Evolutionary conservation across 2,329 filamentous ascomycete species (phyloP).

Genomic region (Cyanodermella asteris): DNA sequence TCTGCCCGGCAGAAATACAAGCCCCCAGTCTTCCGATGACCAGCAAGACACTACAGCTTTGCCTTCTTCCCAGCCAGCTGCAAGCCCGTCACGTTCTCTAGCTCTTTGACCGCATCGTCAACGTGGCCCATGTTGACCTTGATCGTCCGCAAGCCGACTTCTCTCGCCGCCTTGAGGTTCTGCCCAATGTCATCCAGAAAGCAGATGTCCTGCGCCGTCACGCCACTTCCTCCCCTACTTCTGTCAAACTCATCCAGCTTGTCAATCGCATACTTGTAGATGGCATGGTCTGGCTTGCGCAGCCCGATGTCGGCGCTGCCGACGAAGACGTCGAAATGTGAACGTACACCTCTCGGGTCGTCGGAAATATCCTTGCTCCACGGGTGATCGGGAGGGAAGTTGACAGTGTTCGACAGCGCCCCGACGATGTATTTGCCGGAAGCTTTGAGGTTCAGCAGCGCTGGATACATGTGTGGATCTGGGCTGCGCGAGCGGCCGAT

Average conservation of each 20-base stretch:
- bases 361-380: conserved; percentile 26
- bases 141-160: conserved; percentile 56
- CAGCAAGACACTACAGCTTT: too few species aligned
- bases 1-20: too few species aligned
- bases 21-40: too few species aligned
- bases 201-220: conserved; percentile 46
- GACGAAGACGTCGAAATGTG: conserved; percentile 68
- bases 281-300: conserved; percentile 63
- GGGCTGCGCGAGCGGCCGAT: conserved; percentile 49
- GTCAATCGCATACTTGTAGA: conserved; percentile 54
- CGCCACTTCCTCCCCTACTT: conserved; percentile 30
- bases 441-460: conserved; percentile 44
- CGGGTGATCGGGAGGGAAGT: conserved; percentile 55
- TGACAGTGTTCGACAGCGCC: conserved; percentile 74
- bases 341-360: conserved; percentile 34
- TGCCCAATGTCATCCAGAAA: conserved; percentile 91
- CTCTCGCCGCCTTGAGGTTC: conserved; percentile 63
- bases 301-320: conserved; percentile 70
- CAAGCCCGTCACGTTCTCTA: conserved; percentile 56
- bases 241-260: conserved; percentile 42
- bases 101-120: conserved; percentile 57
- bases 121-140: conserved; percentile 64
- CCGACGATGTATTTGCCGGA: conserved; percentile 49
- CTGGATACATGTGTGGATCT: conserved; percentile 78
- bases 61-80: conserved; percentile 19